Percentiles rank a stretch among this genome's conserved stretches.
Evolutionary conservation across 2,329 filamentous ascomycete genomes (phyloP).

Genomic region (Xylaria sp.): DNA sequence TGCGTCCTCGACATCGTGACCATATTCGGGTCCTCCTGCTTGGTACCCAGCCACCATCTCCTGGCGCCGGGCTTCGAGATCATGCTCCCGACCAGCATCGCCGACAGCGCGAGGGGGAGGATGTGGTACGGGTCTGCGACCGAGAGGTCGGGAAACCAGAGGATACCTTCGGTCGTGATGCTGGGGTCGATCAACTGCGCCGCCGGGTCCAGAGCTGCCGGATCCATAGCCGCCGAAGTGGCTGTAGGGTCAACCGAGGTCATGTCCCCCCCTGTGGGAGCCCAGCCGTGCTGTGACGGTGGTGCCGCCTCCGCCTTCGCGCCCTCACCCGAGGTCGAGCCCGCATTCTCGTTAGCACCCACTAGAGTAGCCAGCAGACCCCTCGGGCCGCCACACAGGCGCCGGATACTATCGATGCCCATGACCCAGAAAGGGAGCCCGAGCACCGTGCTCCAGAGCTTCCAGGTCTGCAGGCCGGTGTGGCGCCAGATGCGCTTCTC

Average conservation of each 20-base stretch:
- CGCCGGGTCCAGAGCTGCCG: no score
- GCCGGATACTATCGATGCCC: slow-evolving; percentile 53
- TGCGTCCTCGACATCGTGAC: slow-evolving; percentile 1
- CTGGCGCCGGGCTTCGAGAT: slow-evolving; percentile 35
- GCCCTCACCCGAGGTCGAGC: slow-evolving; percentile 7
- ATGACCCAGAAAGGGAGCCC: slow-evolving; percentile 53
- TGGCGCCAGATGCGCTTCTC: slow-evolving; percentile 30
- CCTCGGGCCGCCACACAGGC: slow-evolving; percentile 46
- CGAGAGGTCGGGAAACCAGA: slow-evolving; percentile 61
- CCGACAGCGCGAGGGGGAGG: slow-evolving; percentile 48
- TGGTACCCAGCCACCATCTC: slow-evolving; percentile 29
- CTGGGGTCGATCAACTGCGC: slow-evolving; percentile 39
- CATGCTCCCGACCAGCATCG: slow-evolving; percentile 39
- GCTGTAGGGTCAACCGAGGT: slow-evolving; percentile 12
- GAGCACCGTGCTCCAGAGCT: slow-evolving; percentile 43
- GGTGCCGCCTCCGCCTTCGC: not conserved
- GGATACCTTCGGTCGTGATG: slow-evolving; percentile 52
- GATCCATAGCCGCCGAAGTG: slow-evolving; percentile 31
- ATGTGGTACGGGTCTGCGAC: slow-evolving; percentile 53
- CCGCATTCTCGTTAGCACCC: no score
- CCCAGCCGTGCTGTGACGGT: not conserved
- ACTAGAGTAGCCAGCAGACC: slow-evolving; percentile 42
- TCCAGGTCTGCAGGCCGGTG: slow-evolving; percentile 53
- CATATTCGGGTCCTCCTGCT: not conserved
- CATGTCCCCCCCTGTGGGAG: slow-evolving; percentile 27